These are phyloP conservation scores for Coleophoma cylindrospora DNA, from an alignment of 2,329 filamentous ascomycete genomes.

Conservation along the genomic window DNA sequence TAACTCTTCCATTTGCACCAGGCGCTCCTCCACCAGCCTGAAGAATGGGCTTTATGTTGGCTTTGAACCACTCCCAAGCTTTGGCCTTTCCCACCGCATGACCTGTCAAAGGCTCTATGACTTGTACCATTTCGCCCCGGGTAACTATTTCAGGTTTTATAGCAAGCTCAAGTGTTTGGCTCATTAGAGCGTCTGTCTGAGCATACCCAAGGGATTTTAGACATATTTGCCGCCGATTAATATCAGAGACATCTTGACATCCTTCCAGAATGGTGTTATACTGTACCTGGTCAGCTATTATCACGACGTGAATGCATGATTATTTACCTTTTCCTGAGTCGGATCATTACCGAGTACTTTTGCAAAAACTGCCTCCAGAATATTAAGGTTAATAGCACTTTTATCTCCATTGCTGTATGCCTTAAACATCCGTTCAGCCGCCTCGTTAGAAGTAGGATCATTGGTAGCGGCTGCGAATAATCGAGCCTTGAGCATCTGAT, in stretches of 20 bases:
- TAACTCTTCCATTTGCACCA: neutral
- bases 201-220: conserved; percentile 3
- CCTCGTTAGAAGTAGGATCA: conserved; percentile 2
- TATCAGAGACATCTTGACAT: neutral
- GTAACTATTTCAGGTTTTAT: conserved; percentile 1
- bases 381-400: conserved; percentile 11
- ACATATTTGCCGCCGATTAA: conserved; percentile 3
- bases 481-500: conserved; percentile 7
- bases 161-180: conserved; percentile 3
- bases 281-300: neutral
- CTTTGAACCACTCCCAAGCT: conserved; percentile 7
- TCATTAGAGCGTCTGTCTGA: neutral
- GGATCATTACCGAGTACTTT: conserved; percentile 5
- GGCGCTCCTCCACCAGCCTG: neutral
- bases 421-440: conserved; percentile 6
- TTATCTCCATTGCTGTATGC: conserved; percentile 6
- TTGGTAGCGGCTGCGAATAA: conserved; percentile 2
- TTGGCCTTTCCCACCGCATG: conserved; percentile 2
- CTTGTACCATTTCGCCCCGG: neutral
- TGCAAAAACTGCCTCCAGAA: conserved; percentile 6
- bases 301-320: neutral
- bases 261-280: conserved; percentile 3
- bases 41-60: neutral
- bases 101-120: conserved; percentile 1
- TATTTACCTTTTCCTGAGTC: conserved; percentile 1